These are phyloP conservation scores for Hypoxylon sp. DNA, from an alignment of 2,329 filamentous ascomycete species.

Conservation along the genomic window DNA sequence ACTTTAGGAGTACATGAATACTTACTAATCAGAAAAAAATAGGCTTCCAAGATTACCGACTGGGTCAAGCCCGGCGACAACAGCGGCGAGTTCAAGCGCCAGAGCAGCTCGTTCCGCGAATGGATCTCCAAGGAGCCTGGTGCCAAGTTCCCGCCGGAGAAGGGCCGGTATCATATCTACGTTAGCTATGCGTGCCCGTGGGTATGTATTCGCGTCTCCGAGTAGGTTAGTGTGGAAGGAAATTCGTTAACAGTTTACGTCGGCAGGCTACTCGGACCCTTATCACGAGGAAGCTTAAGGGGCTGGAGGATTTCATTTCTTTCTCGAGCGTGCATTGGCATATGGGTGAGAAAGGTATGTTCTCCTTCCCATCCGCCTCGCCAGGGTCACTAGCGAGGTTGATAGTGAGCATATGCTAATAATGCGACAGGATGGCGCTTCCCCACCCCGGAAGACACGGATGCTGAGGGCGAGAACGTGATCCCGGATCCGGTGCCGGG, in stretches of 20 bases:
- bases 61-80: conserved; percentile 85
- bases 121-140: conserved; percentile 79
- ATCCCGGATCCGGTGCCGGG: conserved; percentile 76
- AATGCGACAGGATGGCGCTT: conserved; percentile 81
- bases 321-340: conserved; percentile 94
- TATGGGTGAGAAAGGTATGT: conserved; percentile 70
- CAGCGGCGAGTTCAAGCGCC: conserved; percentile 92
- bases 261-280: conserved; percentile 80
- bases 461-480: conserved; percentile 71
- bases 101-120: conserved; percentile 84
- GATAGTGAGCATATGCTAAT: background rate
- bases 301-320: conserved; percentile 85
- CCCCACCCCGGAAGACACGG: conserved; percentile 70
- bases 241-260: background rate
- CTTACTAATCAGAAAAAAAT: conserved; percentile 1
- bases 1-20: background rate
- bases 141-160: conserved; percentile 85
- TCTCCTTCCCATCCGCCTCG: background rate
- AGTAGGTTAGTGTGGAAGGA: background rate
- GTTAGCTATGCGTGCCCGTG: conserved; percentile 95
- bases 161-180: conserved; percentile 93
- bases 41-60: conserved; percentile 74
- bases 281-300: conserved; percentile 91
- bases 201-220: conserved; percentile 59
- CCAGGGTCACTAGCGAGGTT: background rate